Evolutionary conservation across 1,284 basidiomycete species (phyloP).

Genomic region (Ganoderma lingzhi): DNA sequence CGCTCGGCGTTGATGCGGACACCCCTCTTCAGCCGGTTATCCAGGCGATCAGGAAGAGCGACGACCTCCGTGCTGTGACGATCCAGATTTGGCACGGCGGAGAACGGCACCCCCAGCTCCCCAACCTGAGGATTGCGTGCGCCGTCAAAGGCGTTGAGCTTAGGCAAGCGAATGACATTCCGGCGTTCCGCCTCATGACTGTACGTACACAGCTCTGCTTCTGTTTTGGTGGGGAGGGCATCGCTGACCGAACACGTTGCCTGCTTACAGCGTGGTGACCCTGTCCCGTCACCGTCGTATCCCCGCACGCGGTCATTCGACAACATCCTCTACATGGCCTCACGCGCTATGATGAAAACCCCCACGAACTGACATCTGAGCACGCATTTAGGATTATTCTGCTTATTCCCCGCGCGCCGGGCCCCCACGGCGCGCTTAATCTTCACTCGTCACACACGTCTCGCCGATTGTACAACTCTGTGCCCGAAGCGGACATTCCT

Average conservation of each 20-base stretch:
- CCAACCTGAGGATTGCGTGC: constrained; percentile 40
- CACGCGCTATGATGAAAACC: constrained; percentile 27
- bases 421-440: constrained; percentile 21
- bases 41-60: constrained; percentile 36
- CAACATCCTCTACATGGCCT: constrained; percentile 34
- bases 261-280: constrained; percentile 29
- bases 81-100: constrained; percentile 41
- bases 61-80: constrained; percentile 35
- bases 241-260: constrained; percentile 20
- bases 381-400: constrained; percentile 18
- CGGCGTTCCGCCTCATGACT: constrained; percentile 37
- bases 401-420: constrained; percentile 9
- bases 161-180: constrained; percentile 34
- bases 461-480: constrained; percentile 28
- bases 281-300: constrained; percentile 31
- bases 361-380: constrained; percentile 25
- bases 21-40: constrained; percentile 60
- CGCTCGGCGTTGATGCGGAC: constrained; percentile 64
- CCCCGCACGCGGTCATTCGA: constrained; percentile 31
- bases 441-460: constrained; percentile 14
- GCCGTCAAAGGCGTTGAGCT: constrained; percentile 39
- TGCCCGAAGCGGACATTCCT: constrained; percentile 26
- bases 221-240: constrained; percentile 11
- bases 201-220: constrained; percentile 27
- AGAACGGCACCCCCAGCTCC: constrained; percentile 36